A percentile compares a stretch with the other conserved stretches of the same genome.
phyloP scores from a whole-genome alignment of 805 yeast species.

The Yamadazyma nakazawae region DNA sequence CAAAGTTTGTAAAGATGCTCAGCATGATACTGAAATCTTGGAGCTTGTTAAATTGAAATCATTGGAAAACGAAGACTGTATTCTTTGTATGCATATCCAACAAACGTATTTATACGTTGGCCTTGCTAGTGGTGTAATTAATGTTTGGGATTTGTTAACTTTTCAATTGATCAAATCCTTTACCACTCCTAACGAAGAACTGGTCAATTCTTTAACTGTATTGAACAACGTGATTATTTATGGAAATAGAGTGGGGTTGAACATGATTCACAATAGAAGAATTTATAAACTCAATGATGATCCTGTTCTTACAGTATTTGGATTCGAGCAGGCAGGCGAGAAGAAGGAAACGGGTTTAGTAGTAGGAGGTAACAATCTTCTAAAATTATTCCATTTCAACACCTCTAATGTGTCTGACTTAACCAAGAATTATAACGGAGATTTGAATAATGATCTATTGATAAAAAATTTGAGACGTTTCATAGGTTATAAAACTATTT shows the following conservation, averaged over 20 bases:
- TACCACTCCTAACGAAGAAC: slow-evolving; percentile 10
- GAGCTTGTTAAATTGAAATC: slow-evolving; percentile 22
- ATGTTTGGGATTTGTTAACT: slow-evolving; percentile 85
- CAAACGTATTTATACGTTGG: slow-evolving; percentile 83
- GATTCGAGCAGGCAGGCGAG: neutral
- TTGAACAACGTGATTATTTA: slow-evolving; percentile 9
- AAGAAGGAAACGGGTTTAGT: slow-evolving; percentile 2
- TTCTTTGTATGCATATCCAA: slow-evolving; percentile 62
- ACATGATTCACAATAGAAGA: slow-evolving; percentile 27
- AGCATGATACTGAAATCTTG: neutral
- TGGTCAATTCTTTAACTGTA: slow-evolving; percentile 9
- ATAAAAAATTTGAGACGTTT: slow-evolving; percentile 57
- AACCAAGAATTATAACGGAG: neutral
- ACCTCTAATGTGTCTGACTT: neutral
- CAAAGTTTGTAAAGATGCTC: neutral
- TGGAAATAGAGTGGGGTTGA: slow-evolving; percentile 14
- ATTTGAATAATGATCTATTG: slow-evolving; percentile 29
- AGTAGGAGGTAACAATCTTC: slow-evolving; percentile 10
- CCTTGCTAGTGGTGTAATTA: slow-evolving; percentile 65
- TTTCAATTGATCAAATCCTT: slow-evolving; percentile 56
- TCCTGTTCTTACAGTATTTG: slow-evolving; percentile 10
- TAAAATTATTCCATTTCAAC: slow-evolving; percentile 3
- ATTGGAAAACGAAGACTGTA: slow-evolving; percentile 64
- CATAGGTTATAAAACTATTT: slow-evolving; percentile 72
- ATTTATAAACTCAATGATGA: slow-evolving; percentile 4